Percentiles rank a stretch among this genome's conserved stretches.
Conservation (phyloP, 768 basidiomycete species). For the Baorangia bicolor region DNA sequence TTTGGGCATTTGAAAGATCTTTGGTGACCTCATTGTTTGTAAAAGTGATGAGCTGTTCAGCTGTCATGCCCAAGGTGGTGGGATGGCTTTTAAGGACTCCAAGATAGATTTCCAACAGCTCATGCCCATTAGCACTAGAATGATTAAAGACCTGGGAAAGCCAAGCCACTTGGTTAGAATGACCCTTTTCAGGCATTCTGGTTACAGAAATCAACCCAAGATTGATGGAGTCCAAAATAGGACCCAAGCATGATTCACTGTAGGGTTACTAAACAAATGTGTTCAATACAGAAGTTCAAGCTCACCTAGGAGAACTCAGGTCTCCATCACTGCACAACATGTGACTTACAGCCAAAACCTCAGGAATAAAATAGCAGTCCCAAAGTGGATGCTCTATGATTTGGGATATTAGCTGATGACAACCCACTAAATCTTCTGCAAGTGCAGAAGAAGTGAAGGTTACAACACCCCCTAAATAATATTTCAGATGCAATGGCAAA, state of each 20-base stretch:
- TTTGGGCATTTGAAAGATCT: constrained; percentile 54
- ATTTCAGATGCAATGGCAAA: neutral
- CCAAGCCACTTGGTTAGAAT: constrained; percentile 23
- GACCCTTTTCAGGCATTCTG: constrained; percentile 44
- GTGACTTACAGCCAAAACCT: constrained; percentile 51
- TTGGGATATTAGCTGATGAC: constrained; percentile 48
- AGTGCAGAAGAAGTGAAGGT: constrained; percentile 69
- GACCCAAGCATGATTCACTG: constrained; percentile 16
- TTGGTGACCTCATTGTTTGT: constrained; percentile 47
- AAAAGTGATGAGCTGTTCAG: constrained; percentile 33
- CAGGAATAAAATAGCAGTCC: constrained; percentile 65
- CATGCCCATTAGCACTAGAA: constrained; percentile 30
- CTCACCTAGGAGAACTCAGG: constrained; percentile 8
- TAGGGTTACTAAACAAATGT: neutral
- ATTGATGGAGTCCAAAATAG: constrained; percentile 38
- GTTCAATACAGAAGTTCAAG: neutral
- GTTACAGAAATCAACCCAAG: constrained; percentile 56
- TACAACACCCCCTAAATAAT: constrained; percentile 60
- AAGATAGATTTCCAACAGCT: constrained; percentile 43
- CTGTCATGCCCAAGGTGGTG: constrained; percentile 36
- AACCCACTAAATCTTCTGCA: constrained; percentile 48
- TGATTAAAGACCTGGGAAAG: constrained; percentile 22
- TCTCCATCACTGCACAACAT: constrained; percentile 7
- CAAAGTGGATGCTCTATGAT: constrained; percentile 64
- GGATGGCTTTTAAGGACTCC: constrained; percentile 13